These are phyloP conservation scores for Hanseniaspora nectarophila DNA, from an alignment of 805 yeast species.

Conservation along the genomic window DNA sequence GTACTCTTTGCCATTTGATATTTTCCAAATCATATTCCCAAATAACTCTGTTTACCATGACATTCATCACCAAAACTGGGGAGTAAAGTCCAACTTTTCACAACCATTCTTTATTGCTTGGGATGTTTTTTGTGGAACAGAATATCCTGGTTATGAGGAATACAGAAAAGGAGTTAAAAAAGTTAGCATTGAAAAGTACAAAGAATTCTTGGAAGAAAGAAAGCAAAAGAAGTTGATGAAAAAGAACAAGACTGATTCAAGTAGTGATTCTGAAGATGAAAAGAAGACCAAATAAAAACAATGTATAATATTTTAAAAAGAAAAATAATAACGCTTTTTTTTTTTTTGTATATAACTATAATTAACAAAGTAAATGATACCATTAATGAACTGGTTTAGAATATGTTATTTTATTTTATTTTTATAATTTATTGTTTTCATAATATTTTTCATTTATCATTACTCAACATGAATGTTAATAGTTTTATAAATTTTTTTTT, in stretches of 20 bases:
- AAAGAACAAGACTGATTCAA: not conserved
- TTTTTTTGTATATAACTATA: not conserved
- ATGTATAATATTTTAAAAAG: not conserved
- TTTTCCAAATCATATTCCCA: constrained; percentile 83
- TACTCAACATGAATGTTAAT: constrained; percentile 1
- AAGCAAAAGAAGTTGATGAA: constrained; percentile 24
- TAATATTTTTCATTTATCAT: too few relatives aligned
- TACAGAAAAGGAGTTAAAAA: constrained; percentile 55
- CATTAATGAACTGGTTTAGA: not conserved
- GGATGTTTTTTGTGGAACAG: constrained; percentile 66
- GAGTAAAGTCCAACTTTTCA: constrained; percentile 81
- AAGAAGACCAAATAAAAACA: not conserved
- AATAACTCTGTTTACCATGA: constrained; percentile 94
- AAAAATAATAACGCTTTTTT: not conserved
- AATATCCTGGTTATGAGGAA: constrained; percentile 52
- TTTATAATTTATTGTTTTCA: not conserved
- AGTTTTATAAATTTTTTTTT: not conserved
- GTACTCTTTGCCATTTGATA: constrained; percentile 83
- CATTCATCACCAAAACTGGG: constrained; percentile 94
- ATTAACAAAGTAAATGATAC: not conserved
- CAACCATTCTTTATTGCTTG: constrained; percentile 95
- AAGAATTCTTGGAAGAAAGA: constrained; percentile 39
- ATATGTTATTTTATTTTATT: not conserved
- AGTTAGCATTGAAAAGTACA: constrained; percentile 56
- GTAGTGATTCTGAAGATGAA: not conserved